Evolutionary conservation across 352 stramenopile genomes (phyloP), one percentile per base, ranked within the genome.

Genomic region (Pythium pyrilobum): DNA sequence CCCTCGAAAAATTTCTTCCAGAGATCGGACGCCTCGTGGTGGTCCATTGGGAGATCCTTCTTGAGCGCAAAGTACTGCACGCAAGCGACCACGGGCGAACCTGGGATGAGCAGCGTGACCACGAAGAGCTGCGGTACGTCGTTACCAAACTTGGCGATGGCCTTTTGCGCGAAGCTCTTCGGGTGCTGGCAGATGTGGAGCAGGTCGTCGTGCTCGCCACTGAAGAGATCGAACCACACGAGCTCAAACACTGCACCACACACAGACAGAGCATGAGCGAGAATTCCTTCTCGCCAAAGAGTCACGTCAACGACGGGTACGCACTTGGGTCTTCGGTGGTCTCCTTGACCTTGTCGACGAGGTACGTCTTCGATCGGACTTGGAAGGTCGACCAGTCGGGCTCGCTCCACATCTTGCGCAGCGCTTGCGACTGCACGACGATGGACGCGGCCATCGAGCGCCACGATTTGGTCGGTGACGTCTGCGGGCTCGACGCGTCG

Each of bases 221-320:
- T 77, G 48, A 93, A 87, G 28, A 87, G 56, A 45, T 93, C 82
- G 44, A 93, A 87, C 82, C 82, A 93, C 37, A 93, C 52, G 29
- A 93, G 66, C 47, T 91, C 82, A 46, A 89, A 89, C 49, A 91
- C 81, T 92, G 44, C 49, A 49, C 29, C 28, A 39, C 18, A 42
- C 20, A 39, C 18, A 57, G 2, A 18, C 8, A 23, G 18, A 44
- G 18, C 10, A 24, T 44, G 11, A 3, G 18, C 3, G n/a, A 28
- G 2, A 45, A 32, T n/a, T n/a, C n/a, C n/a, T n/a, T n/a, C n/a
- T n/a, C n/a, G n/a, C n/a, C n/a, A n/a, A n/a, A n/a, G n/a, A n/a
- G n/a, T n/a, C n/a, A n/a, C n/a, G n/a, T n/a, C n/a, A n/a, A n/a
- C n/a, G n/a, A n/a, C 28, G 4, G 32, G 27, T 25, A 71, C 71